These are phyloP conservation scores for Allantophomopsis lycopodina DNA, from an alignment of 2,329 filamentous ascomycete species.

Conservation along the genomic window DNA sequence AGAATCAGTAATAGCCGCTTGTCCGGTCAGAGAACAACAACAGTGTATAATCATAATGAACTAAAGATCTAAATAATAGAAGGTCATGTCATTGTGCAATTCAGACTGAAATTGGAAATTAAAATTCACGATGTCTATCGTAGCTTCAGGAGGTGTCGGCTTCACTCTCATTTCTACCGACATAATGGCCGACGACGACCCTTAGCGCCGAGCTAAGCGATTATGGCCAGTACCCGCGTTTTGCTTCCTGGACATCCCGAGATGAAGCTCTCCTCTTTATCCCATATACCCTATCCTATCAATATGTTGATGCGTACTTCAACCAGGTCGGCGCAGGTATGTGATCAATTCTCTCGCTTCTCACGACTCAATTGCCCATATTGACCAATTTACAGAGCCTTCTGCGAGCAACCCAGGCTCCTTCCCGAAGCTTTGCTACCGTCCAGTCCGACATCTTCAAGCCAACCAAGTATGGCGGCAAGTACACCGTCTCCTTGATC, in stretches of 20 bases:
- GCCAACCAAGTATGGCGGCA: slow-evolving; percentile 82
- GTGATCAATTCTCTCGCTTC: slow-evolving; percentile 6
- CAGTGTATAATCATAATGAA: too few species aligned
- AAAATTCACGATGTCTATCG: too few species aligned
- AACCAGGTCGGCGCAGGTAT: slow-evolving; percentile 29
- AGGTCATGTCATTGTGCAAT: too few species aligned
- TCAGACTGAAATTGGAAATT: too few species aligned
- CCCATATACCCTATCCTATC: slow-evolving; percentile 3
- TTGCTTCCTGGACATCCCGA: not conserved
- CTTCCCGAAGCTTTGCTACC: slow-evolving; percentile 47
- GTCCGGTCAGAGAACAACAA: too few species aligned
- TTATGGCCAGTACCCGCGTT: not conserved
- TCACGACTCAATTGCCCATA: slow-evolving; percentile 6
- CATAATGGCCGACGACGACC: too few species aligned
- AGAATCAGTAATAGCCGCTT: too few species aligned
- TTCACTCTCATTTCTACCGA: too few species aligned
- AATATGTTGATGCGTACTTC: slow-evolving; percentile 19
- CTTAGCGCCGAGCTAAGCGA: too few species aligned
- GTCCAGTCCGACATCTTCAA: slow-evolving; percentile 95
- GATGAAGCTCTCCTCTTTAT: too few species aligned
- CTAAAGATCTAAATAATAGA: too few species aligned
- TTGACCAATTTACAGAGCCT: slow-evolving; percentile 19
- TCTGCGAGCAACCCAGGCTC: slow-evolving; percentile 16
- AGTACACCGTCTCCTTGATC: slow-evolving; percentile 98
- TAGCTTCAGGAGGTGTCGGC: too few species aligned